Base-by-base conservation (phyloP, 768 basidiomycete species). In the Boletus vinaceobasis region DNA sequence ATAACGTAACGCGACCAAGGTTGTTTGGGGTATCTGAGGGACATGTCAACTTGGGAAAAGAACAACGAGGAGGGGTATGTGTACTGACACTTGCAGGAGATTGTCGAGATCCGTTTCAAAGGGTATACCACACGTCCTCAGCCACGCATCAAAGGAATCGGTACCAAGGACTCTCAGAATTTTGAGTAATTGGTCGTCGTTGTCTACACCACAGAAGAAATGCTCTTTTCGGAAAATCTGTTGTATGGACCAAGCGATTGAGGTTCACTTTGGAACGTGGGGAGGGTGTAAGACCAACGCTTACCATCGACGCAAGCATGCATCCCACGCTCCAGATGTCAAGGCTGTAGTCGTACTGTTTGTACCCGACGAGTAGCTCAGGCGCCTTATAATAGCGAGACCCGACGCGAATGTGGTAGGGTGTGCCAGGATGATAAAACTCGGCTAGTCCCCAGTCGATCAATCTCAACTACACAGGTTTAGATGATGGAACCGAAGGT, bases 381-480 rank as follows among this genome's bases (percentile, higher is more conserved):
- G 86, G 87, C 7, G 84, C 85, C 66, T 88, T 87, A 77, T 85
- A 88, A 68, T 87, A 87, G 60, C 85, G 76, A 49, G 79, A 82
- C 19, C 86, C 85, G 21, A 88, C 87, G 31, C 87, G 79, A 54
- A 88, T 84, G 64, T 88, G 86, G 71, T 87, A 87, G 35, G 85
- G 79, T 43, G 81, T 83, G 44, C 78, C 78, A 2, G 85, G 81
- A 61, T 87, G 85, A 66, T 88, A 88, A 68, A 88, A 88, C 65
- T 88, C 87, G 35, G 86, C 87, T 51, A 88, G 69, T 33, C 87
- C 87, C 87, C 87, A 88, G 70, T 88, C 87, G 57, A 88, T 88
- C 55, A 88, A 67, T 26, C 78, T 73, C 45, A 82, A 65, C 81
- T 81, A 57, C 29, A 57, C 32, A 15, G 38, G 55, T 45, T 55